Conservation (phyloP, 176 grass and related monocot genomes). For the Eleusine coracana region DNA sequence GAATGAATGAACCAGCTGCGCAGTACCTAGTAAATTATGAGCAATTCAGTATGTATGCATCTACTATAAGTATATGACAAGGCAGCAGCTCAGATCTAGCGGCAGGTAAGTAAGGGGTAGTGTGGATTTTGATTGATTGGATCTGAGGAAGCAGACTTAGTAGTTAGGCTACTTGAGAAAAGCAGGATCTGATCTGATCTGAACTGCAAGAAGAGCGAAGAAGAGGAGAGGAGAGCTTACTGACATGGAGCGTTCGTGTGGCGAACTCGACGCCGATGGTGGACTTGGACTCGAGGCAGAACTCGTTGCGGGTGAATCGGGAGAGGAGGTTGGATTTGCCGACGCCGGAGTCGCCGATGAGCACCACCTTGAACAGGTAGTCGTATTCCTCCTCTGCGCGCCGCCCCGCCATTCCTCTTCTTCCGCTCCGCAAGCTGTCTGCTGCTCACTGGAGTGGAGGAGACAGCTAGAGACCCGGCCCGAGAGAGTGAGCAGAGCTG, state of each 20-base stretch:
- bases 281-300: conserved; percentile 98
- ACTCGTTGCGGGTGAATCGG: conserved; percentile 88
- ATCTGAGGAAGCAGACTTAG: background rate
- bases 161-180: background rate
- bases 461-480: background rate
- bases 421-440: too few relatives aligned
- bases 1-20: too few relatives aligned
- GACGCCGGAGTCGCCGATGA: conserved; percentile 87
- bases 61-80: background rate
- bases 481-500: too few relatives aligned
- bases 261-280: conserved; percentile 99
- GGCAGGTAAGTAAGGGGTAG: background rate
- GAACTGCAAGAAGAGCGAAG: background rate
- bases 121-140: background rate
- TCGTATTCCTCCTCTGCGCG: conserved; percentile 86
- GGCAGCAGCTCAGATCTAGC: background rate
- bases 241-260: conserved; percentile 54
- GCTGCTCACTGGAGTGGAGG: background rate
- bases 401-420: conserved; percentile 41
- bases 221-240: background rate
- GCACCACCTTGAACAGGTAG: conserved; percentile 91
- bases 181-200: background rate
- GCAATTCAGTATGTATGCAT: background rate
- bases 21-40: too few relatives aligned
- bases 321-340: conserved; percentile 91